Evolutionary conservation across 2,329 filamentous ascomycete species (phyloP).

Genomic region (Curvularia sp.): DNA sequence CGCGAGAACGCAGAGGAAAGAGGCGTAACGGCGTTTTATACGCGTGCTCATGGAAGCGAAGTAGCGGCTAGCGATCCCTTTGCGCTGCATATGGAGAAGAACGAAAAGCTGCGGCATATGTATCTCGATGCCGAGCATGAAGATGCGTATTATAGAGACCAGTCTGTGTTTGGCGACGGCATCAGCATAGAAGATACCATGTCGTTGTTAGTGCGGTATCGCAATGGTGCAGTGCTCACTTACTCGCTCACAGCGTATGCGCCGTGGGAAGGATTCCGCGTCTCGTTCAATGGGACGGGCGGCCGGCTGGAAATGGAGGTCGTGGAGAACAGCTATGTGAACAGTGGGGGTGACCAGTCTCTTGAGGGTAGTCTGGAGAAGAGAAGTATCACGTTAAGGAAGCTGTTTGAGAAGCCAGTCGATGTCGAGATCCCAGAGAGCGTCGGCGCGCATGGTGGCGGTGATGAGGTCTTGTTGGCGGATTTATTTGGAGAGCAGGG

Average conservation of each 20-base stretch:
- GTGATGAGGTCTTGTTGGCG: constrained; percentile 63
- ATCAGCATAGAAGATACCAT: constrained; percentile 71
- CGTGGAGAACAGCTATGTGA: constrained; percentile 66
- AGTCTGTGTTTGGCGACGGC: constrained; percentile 68
- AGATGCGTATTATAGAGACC: constrained; percentile 67
- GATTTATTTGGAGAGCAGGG: constrained; percentile 64
- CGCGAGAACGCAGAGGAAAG: constrained; percentile 66
- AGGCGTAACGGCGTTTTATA: constrained; percentile 61
- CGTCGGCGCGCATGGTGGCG: constrained; percentile 66
- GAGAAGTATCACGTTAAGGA: constrained; percentile 59
- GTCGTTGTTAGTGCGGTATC: constrained; percentile 65
- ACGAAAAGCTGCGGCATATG: constrained; percentile 63
- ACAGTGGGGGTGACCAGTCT: constrained; percentile 65
- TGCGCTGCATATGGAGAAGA: constrained; percentile 62
- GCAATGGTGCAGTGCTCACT: constrained; percentile 63
- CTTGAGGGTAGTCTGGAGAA: constrained; percentile 62
- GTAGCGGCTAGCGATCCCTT: constrained; percentile 64
- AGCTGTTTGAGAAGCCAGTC: constrained; percentile 63
- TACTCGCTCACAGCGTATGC: constrained; percentile 68
- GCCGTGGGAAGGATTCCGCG: constrained; percentile 67
- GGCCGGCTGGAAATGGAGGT: constrained; percentile 68
- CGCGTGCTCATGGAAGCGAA: constrained; percentile 59
- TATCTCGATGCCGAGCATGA: constrained; percentile 70
- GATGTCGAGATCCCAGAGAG: constrained; percentile 62
- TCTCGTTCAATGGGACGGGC: constrained; percentile 65